phyloP scores from a whole-genome alignment of 2,329 filamentous ascomycete species.

The Seiridium unicorne region DNA sequence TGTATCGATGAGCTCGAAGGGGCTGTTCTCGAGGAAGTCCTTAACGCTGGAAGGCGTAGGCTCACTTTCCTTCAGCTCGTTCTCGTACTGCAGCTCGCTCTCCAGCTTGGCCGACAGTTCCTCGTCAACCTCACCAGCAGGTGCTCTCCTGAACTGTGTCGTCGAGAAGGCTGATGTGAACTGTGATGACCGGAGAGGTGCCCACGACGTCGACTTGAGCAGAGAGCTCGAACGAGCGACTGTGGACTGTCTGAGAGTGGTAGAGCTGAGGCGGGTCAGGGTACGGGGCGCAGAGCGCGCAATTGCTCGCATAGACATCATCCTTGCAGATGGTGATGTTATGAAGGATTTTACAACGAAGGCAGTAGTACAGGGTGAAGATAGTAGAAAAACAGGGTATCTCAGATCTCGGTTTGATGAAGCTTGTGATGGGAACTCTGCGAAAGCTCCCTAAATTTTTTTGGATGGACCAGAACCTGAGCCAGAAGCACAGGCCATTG shows the following conservation, averaged over 20 bases:
- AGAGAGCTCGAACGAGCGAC: conserved; percentile 48
- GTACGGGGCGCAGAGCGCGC: conserved; percentile 67
- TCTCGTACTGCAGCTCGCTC: conserved; percentile 80
- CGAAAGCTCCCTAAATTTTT: conserved; percentile 13
- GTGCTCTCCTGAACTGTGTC: conserved; percentile 39
- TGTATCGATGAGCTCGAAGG: conserved; percentile 80
- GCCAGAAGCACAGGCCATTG: conserved; percentile 4
- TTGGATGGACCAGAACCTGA: neutral
- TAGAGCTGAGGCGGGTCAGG: conserved; percentile 54
- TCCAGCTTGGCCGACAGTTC: conserved; percentile 86
- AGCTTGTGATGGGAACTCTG: neutral
- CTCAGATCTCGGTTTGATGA: conserved; percentile 2
- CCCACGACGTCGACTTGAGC: conserved; percentile 44
- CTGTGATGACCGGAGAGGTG: conserved; percentile 32
- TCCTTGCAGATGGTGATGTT: conserved; percentile 35
- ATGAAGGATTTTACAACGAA: neutral
- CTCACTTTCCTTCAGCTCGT: conserved; percentile 71
- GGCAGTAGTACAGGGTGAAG: neutral
- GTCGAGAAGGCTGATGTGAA: conserved; percentile 51
- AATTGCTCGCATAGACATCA: conserved; percentile 68
- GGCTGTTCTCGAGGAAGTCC: conserved; percentile 83
- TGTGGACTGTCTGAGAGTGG: conserved; percentile 49
- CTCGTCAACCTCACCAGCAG: conserved; percentile 59
- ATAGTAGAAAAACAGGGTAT: conserved; percentile 15
- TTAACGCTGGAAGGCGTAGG: conserved; percentile 75